Percentiles rank a stretch among this genome's conserved stretches.
Conservation (phyloP, 2,329 filamentous ascomycete genomes). For the Torrubiellomyces zombiae region DNA sequence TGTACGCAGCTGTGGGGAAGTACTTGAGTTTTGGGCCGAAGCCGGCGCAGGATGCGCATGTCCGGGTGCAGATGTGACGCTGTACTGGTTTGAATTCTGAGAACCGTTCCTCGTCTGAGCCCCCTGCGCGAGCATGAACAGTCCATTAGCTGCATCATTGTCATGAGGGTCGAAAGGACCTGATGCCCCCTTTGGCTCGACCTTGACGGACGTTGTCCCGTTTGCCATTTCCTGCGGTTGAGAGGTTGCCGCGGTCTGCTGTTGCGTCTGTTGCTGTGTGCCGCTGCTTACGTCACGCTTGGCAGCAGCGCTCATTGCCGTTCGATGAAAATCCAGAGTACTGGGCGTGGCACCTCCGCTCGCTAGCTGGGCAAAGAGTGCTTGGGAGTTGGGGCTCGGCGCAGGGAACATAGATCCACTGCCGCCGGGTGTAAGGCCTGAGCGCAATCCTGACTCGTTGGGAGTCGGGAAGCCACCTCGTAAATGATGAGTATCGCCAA, state of each 20-base stretch:
- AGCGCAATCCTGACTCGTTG: constrained; percentile 86
- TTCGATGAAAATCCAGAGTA: constrained; percentile 87
- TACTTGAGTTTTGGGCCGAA: constrained; percentile 19
- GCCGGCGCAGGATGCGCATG: constrained; percentile 30
- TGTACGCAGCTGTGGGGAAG: constrained; percentile 32
- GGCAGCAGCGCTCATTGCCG: constrained; percentile 64
- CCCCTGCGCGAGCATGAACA: constrained; percentile 70
- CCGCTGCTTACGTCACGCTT: constrained; percentile 33
- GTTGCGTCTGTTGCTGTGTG: constrained; percentile 9
- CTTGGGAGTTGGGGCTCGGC: constrained; percentile 73
- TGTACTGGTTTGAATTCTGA: constrained; percentile 32
- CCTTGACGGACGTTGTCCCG: constrained; percentile 22
- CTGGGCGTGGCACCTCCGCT: constrained; percentile 74
- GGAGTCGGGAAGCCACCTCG: constrained; percentile 81
- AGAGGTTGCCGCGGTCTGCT: constrained; percentile 22
- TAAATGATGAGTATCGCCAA: constrained; percentile 61
- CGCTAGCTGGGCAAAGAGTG: constrained; percentile 62
- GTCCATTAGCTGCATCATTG: constrained; percentile 85
- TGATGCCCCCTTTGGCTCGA: constrained; percentile 31
- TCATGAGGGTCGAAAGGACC: constrained; percentile 77
- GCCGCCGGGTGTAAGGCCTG: constrained; percentile 82
- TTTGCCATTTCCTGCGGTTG: constrained; percentile 37
- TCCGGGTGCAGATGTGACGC: constrained; percentile 25
- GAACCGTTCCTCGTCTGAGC: constrained; percentile 51
- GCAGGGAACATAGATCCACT: constrained; percentile 96